Base-by-base conservation (phyloP, 306 rosid genomes). In the Fagus crenata region DNA sequence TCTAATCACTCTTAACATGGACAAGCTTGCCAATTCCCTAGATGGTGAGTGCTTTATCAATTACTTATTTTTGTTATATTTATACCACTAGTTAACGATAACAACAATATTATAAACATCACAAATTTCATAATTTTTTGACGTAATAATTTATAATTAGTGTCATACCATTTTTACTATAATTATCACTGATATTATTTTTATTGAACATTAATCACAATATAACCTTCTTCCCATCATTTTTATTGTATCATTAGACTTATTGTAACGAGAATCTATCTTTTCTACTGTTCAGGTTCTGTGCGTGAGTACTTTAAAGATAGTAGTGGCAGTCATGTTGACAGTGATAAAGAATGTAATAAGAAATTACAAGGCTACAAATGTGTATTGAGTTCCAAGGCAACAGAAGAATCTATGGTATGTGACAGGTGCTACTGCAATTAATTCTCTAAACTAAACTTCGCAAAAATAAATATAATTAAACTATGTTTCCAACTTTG, bases 341-440 rank as follows among this genome's bases (percentile, higher is more conserved):
- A n/a, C 1, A 65, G 36, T 58, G 85, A 68, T 15, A 71, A 88
- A n/a, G 87, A 77, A 41, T 78, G 70, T 37, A 71, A 76, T 8
- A 84, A 76, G 40, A 83, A 85, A 17, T 7, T 84, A 76, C 65
- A 85, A 14, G 93, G 91, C 49, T 90, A 90, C 82, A 93, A 88
- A 83, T 90, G 94, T 80, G 93, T 80, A 41, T 81, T 88, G 18
- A 75, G 80, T 74, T 90, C 93, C 17, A 90, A 90, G 80, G 91
- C 85, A 71, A 17, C 87, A 49, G 97, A 93, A 87, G 97, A 91
- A 67, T 22, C 85, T 18, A 69, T 89, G 98, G 98, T 91, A 88
- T 14, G 67, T 22, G 59, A 14, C 72, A 68, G 5, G 35, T 17
- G 22, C 46, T 13, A 18, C 32, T 2, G 2, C 41, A 42, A 42